Conservation (phyloP, 306 rosid genomes). For the Trifolium fragiferum region DNA sequence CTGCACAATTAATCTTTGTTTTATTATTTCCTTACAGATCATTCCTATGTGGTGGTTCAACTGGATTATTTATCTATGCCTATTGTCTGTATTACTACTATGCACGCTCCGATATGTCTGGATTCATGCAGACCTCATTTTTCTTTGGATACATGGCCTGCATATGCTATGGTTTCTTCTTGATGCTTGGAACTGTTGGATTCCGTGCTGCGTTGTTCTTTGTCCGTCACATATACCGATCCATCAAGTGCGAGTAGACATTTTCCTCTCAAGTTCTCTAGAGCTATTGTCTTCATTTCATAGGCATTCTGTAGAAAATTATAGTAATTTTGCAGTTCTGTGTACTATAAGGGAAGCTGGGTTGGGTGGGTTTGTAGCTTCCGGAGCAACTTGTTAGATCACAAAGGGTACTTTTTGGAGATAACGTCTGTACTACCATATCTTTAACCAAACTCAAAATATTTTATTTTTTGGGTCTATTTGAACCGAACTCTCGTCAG, state of each 20-base stretch:
- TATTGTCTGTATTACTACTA: constrained; percentile 59
- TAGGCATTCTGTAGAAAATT: constrained; percentile 61
- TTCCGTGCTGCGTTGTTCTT: constrained; percentile 55
- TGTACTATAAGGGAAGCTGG: constrained; percentile 55
- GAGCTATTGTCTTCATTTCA: constrained; percentile 44
- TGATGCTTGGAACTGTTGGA: constrained; percentile 54
- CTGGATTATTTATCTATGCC: constrained; percentile 57
- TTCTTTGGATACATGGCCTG: constrained; percentile 64
- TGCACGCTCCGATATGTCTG: constrained; percentile 58
- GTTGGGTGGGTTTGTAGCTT: constrained; percentile 52
- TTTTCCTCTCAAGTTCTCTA: constrained; percentile 34
- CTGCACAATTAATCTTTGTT: constrained; percentile 33
- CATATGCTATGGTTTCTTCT: constrained; percentile 60
- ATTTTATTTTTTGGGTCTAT: constrained; percentile 41
- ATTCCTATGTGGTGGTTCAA: constrained; percentile 60
- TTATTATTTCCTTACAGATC: constrained; percentile 46
- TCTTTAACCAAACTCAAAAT: constrained; percentile 52
- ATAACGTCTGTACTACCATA: constrained; percentile 62
- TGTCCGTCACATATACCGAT: constrained; percentile 56
- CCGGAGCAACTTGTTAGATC: constrained; percentile 54
- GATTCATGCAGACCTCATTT: constrained; percentile 61
- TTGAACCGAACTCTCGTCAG: neutral
- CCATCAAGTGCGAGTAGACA: constrained; percentile 63
- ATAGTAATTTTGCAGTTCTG: constrained; percentile 65
- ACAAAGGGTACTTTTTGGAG: constrained; percentile 49